Percentiles rank a stretch among this genome's conserved stretches.
Evolutionary conservation across 2,329 filamentous ascomycete species (phyloP).

Genomic region (Fusarium sulawesiense): DNA sequence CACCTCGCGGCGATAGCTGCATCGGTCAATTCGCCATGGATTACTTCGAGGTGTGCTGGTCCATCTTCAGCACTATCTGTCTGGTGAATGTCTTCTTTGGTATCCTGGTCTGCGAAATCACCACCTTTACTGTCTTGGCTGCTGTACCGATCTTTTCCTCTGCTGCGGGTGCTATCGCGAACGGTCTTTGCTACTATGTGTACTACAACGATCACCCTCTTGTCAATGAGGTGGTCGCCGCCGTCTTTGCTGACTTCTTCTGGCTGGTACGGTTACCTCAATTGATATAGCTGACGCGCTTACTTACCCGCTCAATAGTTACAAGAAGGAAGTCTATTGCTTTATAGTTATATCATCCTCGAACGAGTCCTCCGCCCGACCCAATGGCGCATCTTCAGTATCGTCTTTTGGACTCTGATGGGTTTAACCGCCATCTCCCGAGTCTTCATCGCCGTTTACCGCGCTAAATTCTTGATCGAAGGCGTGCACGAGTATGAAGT

Average conservation of each 20-base stretch:
- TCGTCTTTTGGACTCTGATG: conserved; percentile 68
- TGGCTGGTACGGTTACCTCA: conserved; percentile 51
- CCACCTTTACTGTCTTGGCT: conserved; percentile 50
- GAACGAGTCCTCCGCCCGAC: conserved; percentile 60
- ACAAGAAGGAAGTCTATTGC: conserved; percentile 56
- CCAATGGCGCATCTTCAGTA: conserved; percentile 57
- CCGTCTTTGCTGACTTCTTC: conserved; percentile 53
- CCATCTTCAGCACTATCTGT: conserved; percentile 57
- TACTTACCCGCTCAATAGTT: conserved; percentile 41
- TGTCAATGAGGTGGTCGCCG: conserved; percentile 48
- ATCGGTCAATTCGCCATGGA: conserved; percentile 10
- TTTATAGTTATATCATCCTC: conserved; percentile 64
- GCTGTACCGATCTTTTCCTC: conserved; percentile 55
- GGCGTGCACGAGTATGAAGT: conserved; percentile 35
- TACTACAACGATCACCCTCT: conserved; percentile 48
- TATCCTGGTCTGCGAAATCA: conserved; percentile 53
- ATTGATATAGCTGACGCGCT: rapidly evolving
- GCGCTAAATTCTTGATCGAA: conserved; percentile 48
- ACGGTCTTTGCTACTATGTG: conserved; percentile 56
- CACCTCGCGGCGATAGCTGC: background rate
- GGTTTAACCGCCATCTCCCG: conserved; percentile 62
- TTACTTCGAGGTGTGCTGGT: conserved; percentile 55
- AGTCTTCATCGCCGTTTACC: conserved; percentile 51
- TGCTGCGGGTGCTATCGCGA: conserved; percentile 52
- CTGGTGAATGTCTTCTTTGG: conserved; percentile 53